Percentiles rank a stretch among this genome's conserved stretches.
Conservation (phyloP, 257 asterid genomes). For the Nicotiana undulata region DNA sequence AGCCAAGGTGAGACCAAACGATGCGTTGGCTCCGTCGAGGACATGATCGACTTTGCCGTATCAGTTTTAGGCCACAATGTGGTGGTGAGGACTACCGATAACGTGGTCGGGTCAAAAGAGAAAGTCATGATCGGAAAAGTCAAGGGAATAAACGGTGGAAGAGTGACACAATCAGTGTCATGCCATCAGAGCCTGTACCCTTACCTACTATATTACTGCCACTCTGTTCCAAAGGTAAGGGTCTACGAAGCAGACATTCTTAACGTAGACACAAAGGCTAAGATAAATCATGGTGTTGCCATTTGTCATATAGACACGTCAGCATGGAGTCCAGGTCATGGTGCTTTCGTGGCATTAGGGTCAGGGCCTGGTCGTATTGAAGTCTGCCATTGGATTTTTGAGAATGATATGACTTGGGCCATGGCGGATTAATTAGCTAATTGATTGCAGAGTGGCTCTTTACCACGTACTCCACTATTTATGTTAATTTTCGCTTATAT, state of each 20-base stretch:
- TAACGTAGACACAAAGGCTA: slow-evolving; percentile 34
- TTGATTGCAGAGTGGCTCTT: slow-evolving; percentile 7
- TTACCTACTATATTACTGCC: slow-evolving; percentile 73
- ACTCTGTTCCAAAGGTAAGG: slow-evolving; percentile 73
- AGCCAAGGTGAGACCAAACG: slow-evolving; percentile 60
- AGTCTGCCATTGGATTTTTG: slow-evolving; percentile 95
- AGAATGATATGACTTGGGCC: slow-evolving; percentile 87
- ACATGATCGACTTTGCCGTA: slow-evolving; percentile 61
- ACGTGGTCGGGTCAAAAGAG: slow-evolving; percentile 41
- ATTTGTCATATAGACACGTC: slow-evolving; percentile 83
- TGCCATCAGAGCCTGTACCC: slow-evolving; percentile 91
- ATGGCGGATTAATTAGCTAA: slow-evolving; percentile 17
- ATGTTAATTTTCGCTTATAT: not conserved
- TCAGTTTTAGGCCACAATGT: slow-evolving; percentile 39
- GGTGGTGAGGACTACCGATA: slow-evolving; percentile 51
- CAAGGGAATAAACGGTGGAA: slow-evolving; percentile 49
- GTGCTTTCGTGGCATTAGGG: slow-evolving; percentile 75
- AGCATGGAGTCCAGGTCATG: slow-evolving; percentile 71
- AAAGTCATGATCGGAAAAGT: slow-evolving; percentile 54
- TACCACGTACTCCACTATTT: not conserved
- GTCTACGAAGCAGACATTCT: slow-evolving; percentile 73
- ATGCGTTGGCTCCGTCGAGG: slow-evolving; percentile 70
- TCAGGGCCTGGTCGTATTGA: slow-evolving; percentile 66
- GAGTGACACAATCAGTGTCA: slow-evolving; percentile 63
- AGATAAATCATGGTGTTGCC: slow-evolving; percentile 71